Conservation (phyloP, 441 rosid genomes). For the Euphorbia celastroides region DNA sequence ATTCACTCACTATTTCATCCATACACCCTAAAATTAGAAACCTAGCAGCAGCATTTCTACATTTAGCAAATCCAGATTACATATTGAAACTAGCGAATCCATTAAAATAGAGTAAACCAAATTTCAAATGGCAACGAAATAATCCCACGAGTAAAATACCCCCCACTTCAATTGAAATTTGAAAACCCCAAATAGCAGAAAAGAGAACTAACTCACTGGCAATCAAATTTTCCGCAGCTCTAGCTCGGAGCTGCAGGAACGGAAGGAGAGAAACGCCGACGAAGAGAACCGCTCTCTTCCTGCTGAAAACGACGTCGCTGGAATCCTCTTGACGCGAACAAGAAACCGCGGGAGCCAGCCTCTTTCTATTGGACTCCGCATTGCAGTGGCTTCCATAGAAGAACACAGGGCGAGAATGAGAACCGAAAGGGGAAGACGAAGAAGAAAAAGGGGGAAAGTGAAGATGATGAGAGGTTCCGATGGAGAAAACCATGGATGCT, state of each 20-base stretch:
- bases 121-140: constrained; percentile 1
- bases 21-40: background rate
- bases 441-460: constrained; percentile 20
- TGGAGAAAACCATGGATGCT: constrained; percentile 35
- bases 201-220: constrained; percentile 30
- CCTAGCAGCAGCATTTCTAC: background rate
- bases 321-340: constrained; percentile 35
- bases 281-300: constrained; percentile 56
- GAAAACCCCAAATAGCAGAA: background rate
- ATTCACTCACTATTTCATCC: background rate
- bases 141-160: background rate
- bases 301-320: constrained; percentile 27
- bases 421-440: constrained; percentile 23
- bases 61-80: background rate
- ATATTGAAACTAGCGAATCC: no score
- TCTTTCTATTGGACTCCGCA: constrained; percentile 34
- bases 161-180: background rate
- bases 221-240: constrained; percentile 39
- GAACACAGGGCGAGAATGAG: constrained; percentile 29
- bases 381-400: constrained; percentile 19
- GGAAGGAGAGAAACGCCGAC: constrained; percentile 82
- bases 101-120: no score
- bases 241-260: constrained; percentile 49
- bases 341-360: constrained; percentile 29
- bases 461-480: constrained; percentile 43